Evolutionary conservation across 2,329 filamentous ascomycete genomes (phyloP).

Genomic region (Neonectria faginata): DNA sequence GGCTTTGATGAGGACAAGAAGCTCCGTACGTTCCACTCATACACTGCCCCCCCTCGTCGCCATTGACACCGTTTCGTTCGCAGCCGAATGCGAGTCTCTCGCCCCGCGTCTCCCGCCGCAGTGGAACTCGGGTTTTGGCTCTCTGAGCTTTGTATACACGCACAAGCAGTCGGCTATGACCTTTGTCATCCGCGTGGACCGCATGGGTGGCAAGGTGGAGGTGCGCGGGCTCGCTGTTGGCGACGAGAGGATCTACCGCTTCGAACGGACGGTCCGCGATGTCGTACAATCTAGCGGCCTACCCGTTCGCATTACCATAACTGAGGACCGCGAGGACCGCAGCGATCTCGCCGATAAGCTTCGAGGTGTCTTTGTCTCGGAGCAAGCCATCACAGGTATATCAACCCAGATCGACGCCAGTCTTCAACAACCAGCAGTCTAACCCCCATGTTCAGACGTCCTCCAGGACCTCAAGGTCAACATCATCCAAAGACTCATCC

Average conservation of each 20-base stretch:
- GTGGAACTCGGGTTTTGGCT: conserved; percentile 82
- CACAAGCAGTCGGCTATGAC: conserved; percentile 88
- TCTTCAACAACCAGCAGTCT: neutral
- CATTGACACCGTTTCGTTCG: conserved; percentile 22
- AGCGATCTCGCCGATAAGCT: conserved; percentile 61
- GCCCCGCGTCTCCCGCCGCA: conserved; percentile 75
- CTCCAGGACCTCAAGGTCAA: conserved; percentile 78
- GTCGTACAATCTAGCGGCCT: conserved; percentile 73
- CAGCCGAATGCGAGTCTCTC: conserved; percentile 63
- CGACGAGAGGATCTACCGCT: conserved; percentile 82
- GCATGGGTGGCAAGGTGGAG: conserved; percentile 86
- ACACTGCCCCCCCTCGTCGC: neutral
- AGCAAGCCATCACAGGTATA: conserved; percentile 68
- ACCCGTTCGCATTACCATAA: conserved; percentile 67
- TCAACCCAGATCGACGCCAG: neutral
- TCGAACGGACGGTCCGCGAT: conserved; percentile 79
- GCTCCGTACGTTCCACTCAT: conserved; percentile 64
- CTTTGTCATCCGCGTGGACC: conserved; percentile 84
- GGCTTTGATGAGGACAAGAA: conserved; percentile 87
- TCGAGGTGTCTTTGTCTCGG: conserved; percentile 78
- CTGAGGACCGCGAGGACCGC: conserved; percentile 61
- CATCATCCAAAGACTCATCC: conserved; percentile 86
- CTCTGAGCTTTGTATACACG: conserved; percentile 86
- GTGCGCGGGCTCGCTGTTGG: conserved; percentile 82
- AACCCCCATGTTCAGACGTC: conserved; percentile 61